Percentiles rank a stretch among this genome's conserved stretches.
Conservation (phyloP, 1,284 basidiomycete genomes). For the Papiliotrema nemorosa region DNA sequence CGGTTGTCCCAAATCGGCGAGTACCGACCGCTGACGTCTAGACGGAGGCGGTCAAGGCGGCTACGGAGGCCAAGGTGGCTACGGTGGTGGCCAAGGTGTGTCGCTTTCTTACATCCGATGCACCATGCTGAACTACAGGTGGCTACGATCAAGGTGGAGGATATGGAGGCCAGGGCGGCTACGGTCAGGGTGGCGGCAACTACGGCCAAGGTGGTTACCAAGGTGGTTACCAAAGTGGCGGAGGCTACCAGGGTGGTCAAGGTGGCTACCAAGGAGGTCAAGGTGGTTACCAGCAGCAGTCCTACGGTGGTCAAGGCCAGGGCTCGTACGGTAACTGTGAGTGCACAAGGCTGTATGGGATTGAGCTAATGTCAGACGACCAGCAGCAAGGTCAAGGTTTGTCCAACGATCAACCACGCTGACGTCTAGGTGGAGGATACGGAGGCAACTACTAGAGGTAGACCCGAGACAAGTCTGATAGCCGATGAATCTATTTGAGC, state of each 20-base stretch:
- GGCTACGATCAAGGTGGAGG: conserved; percentile 33
- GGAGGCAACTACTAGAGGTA: not conserved
- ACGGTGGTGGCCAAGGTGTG: conserved; percentile 41
- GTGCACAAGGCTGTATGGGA: conserved; percentile 30
- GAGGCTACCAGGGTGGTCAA: conserved; percentile 18
- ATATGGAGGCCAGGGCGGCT: conserved; percentile 38
- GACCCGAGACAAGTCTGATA: no score
- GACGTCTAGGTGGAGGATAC: conserved; percentile 2
- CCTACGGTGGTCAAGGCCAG: conserved; percentile 39
- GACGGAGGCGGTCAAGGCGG: conserved; percentile 7
- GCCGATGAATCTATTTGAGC: no score
- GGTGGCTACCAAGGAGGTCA: conserved; percentile 10
- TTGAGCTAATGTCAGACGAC: conserved; percentile 19
- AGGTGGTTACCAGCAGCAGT: conserved; percentile 5
- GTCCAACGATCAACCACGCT: no score
- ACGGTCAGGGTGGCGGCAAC: conserved; percentile 11
- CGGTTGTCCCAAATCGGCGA: no score
- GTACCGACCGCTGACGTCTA: no score
- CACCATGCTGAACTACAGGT: no score
- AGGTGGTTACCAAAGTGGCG: conserved; percentile 10
- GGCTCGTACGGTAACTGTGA: conserved; percentile 40
- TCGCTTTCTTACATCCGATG: no score
- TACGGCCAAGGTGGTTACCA: conserved; percentile 1
- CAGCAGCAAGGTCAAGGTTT: not conserved
- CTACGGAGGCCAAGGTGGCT: conserved; percentile 9